phyloP scores from a whole-genome alignment of 2,329 filamentous ascomycete genomes.

The Colletotrichum aenigma region DNA sequence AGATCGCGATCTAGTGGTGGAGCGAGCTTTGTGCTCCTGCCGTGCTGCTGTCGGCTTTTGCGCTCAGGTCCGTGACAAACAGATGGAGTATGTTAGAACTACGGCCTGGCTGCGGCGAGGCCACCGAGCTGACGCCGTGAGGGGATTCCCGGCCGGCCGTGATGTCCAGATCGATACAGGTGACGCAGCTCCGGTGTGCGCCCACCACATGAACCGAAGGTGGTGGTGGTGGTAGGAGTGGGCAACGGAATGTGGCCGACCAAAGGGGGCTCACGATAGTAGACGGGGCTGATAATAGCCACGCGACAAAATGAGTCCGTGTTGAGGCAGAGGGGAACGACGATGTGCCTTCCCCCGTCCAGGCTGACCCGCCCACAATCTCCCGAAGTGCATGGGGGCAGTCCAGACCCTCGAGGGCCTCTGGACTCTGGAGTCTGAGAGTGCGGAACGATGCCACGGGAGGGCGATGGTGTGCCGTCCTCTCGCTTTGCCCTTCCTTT shows the following conservation, averaged over 20 bases:
- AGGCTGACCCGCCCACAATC: slow-evolving; percentile 13
- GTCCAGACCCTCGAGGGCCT: background rate
- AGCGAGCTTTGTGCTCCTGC: background rate
- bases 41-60: background rate
- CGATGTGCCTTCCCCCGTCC: slow-evolving; percentile 4
- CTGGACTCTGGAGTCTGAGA: background rate
- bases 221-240: background rate
- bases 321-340: background rate
- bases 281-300: background rate
- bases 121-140: background rate
- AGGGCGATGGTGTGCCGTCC: background rate
- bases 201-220: background rate
- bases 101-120: background rate
- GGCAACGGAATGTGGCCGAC: slow-evolving; percentile 8
- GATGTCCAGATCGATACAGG: slow-evolving; percentile 2
- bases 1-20: background rate
- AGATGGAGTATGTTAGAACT: background rate
- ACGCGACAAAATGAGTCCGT: background rate
- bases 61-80: background rate
- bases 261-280: background rate
- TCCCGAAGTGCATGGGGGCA: background rate
- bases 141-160: slow-evolving; percentile 7
- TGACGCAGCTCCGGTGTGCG: slow-evolving; percentile 1
- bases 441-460: background rate
- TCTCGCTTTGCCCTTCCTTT: background rate